Base-by-base conservation (phyloP, 371 early-diverging fungal species). In the Actinomortierella ambigua region DNA sequence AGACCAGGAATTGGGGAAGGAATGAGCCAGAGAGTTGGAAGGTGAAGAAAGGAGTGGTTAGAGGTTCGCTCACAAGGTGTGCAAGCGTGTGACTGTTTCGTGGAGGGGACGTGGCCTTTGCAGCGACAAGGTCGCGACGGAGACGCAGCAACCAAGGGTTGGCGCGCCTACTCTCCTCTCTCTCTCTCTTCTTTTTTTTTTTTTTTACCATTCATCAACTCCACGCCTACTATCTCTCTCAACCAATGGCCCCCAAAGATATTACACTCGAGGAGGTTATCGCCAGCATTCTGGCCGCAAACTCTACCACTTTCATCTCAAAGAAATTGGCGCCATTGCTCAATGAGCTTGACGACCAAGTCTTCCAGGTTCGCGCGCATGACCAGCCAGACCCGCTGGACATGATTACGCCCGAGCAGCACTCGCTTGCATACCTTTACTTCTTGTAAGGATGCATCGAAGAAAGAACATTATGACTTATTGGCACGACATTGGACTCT, bases 401-500 rank as follows among this genome's bases (percentile, higher is more conserved):
- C n/a, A 59, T 78, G 14, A 68, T 91, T 40, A 78, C 85, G 54
- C 88, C 88, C 24, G 60, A 56, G 7, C 24, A 40, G 3, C 79
- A 85, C 54, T 83, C 85, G 27, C 67, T 88, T 18, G 84, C 81
- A 28, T 92, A 85, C 63, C 67, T 85, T 5, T 82, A 79, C 57
- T 85, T 90, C 47, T 76, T 92, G 84, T 84, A 82, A 70, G 81
- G 50, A 42, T 9, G 18, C 6, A 1, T 23, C 44, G 15, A n/a
- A 29, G 40, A n/a, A 17, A n/a, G 7, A 15, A 15, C 53, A 11
- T 15, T 6, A 8, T 39, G 2, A 34, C 40, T 43, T 17, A 17
- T 22, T 41, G 1, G 4, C 46, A 46, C 17, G 46, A 46, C 46
- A n/a, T n/a, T n/a, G n/a, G 34, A 34, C 34, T 34, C 34, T 11